Conservation (phyloP, 1,139 yeast genomes). For the Blastobotrys petasosporus region DNA sequence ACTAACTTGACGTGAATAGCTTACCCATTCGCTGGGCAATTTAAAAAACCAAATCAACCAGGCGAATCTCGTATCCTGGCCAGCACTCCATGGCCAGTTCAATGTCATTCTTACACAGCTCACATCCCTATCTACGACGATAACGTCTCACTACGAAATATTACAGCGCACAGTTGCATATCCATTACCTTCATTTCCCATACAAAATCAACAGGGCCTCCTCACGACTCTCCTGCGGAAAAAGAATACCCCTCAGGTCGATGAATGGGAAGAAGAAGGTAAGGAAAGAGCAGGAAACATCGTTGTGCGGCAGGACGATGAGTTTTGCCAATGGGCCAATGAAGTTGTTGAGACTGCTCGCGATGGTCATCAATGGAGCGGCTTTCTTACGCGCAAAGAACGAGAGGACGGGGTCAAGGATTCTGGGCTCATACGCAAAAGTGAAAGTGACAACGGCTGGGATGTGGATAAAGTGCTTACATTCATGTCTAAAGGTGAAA, state of each 20-base stretch:
- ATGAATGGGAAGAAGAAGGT: conserved; percentile 72
- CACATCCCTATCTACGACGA: conserved; percentile 61
- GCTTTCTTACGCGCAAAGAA: conserved; percentile 51
- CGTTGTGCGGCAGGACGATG: conserved; percentile 29
- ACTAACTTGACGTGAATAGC: conserved; percentile 10
- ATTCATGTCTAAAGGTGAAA: conserved; percentile 25
- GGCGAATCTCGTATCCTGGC: conserved; percentile 38
- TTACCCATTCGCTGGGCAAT: conserved; percentile 33
- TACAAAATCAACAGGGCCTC: conserved; percentile 74
- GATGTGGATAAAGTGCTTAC: conserved; percentile 26
- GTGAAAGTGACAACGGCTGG: conserved; percentile 22
- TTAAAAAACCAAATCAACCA: conserved; percentile 33
- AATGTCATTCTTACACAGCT: conserved; percentile 79
- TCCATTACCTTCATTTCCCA: conserved; percentile 79
- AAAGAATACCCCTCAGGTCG: conserved; percentile 85
- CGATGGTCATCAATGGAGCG: conserved; percentile 56
- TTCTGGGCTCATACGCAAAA: conserved; percentile 15
- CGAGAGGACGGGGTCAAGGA: conserved; percentile 39
- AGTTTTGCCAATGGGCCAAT: conserved; percentile 53
- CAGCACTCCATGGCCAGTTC: conserved; percentile 69
- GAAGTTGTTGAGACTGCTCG: conserved; percentile 46
- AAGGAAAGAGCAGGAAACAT: conserved; percentile 36
- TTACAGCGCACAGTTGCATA: conserved; percentile 66
- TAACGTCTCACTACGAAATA: conserved; percentile 55
- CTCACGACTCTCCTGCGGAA: conserved; percentile 79